Conservation (phyloP, 23 red algal genomes). For the Gracilaria vermiculophylla region DNA sequence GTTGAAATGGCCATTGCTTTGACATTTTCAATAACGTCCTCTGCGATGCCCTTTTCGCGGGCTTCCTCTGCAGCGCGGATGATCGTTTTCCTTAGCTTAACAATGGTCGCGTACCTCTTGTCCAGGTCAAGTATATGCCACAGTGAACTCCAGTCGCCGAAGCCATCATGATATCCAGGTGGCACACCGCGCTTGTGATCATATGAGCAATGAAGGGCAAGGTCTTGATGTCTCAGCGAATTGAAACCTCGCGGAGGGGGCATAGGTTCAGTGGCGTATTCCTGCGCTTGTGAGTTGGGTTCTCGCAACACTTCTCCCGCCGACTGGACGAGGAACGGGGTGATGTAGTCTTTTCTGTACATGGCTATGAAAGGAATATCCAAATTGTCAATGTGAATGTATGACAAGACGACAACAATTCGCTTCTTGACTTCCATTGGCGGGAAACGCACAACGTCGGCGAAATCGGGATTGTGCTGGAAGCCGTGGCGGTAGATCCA, state of each 20-base stretch:
- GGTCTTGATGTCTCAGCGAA: slow-evolving; percentile 17
- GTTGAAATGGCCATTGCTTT: slow-evolving; percentile 20
- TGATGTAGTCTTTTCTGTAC: slow-evolving; percentile 78
- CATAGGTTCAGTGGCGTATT: slow-evolving; percentile 24
- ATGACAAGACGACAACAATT: slow-evolving; percentile 70
- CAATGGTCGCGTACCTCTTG: slow-evolving; percentile 49
- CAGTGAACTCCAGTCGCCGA: slow-evolving; percentile 69
- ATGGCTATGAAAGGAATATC: slow-evolving; percentile 89
- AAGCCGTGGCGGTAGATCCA: slow-evolving; percentile 77
- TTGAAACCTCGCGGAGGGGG: slow-evolving; percentile 39
- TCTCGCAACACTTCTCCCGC: slow-evolving; percentile 33
- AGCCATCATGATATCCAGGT: slow-evolving; percentile 55
- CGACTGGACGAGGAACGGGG: slow-evolving; percentile 43
- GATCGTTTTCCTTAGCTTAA: background rate
- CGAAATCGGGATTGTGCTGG: slow-evolving; percentile 25
- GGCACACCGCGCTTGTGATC: slow-evolving; percentile 46
- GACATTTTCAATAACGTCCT: slow-evolving; percentile 26
- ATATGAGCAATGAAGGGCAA: slow-evolving; percentile 17
- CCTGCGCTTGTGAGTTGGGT: background rate
- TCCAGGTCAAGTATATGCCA: slow-evolving; percentile 86
- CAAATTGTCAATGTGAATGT: slow-evolving; percentile 85
- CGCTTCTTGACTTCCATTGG: slow-evolving; percentile 42
- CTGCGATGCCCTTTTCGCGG: slow-evolving; percentile 12
- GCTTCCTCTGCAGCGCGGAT: slow-evolving; percentile 24
- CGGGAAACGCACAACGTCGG: slow-evolving; percentile 4